phyloP scores from a whole-genome alignment of 768 basidiomycete species.

The Kwoniella pini region DNA sequence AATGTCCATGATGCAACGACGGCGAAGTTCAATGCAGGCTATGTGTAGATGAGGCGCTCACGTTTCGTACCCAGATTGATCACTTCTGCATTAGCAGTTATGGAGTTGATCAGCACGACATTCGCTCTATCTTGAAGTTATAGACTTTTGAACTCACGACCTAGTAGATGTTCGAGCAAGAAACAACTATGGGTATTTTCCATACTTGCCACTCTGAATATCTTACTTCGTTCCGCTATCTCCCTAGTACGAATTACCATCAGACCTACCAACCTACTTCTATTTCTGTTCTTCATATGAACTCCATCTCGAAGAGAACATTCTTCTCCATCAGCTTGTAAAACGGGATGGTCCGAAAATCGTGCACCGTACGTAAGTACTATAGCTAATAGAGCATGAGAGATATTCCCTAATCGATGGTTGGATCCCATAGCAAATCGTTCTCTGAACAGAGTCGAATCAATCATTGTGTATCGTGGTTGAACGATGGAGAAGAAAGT shows the following conservation, averaged over 20 bases:
- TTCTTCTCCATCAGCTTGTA: constrained; percentile 73
- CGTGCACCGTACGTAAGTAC: constrained; percentile 90
- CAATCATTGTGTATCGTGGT: constrained; percentile 76
- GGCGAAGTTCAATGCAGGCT: too few relatives aligned
- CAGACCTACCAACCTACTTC: constrained; percentile 74
- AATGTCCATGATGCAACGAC: too few relatives aligned
- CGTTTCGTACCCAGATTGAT: background rate
- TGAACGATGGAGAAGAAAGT: constrained; percentile 85
- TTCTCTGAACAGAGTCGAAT: constrained; percentile 75
- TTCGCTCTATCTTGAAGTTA: background rate
- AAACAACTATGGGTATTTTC: constrained; percentile 82
- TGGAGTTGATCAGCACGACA: background rate
- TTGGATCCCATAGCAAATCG: constrained; percentile 60
- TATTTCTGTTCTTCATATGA: constrained; percentile 53
- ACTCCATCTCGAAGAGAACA: constrained; percentile 25
- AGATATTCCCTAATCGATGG: constrained; percentile 45
- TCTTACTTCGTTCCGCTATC: constrained; percentile 81
- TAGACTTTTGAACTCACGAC: constrained; percentile 69
- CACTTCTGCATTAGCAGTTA: background rate
- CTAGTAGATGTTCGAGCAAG: constrained; percentile 79
- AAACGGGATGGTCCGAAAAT: constrained; percentile 85
- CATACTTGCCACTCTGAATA: constrained; percentile 73
- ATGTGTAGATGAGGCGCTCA: too few relatives aligned
- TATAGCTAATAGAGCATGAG: constrained; percentile 68
- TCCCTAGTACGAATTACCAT: constrained; percentile 79